These are phyloP conservation scores for Aspergillus sparsus DNA, from an alignment of 495 filamentous ascomycete species.

Conservation along the genomic window DNA sequence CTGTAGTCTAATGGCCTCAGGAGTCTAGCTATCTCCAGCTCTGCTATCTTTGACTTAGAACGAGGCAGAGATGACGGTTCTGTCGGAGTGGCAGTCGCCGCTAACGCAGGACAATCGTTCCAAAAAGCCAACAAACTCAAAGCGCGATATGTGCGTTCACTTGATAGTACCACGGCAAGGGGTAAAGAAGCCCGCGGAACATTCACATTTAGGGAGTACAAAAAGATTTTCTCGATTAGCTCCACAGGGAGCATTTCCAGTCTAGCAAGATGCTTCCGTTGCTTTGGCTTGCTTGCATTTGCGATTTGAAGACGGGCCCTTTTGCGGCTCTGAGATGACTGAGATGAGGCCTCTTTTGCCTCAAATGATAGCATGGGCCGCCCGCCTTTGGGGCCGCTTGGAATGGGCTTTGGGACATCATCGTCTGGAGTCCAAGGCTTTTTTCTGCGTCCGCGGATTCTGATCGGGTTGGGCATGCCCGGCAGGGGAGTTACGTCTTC, in stretches of 20 bases:
- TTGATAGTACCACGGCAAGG: slow-evolving; percentile 41
- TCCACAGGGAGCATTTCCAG: slow-evolving; percentile 56
- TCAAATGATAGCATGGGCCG: slow-evolving; percentile 24
- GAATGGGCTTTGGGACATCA: slow-evolving; percentile 17
- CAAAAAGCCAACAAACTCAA: slow-evolving; percentile 46
- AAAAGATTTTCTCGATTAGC: slow-evolving; percentile 55
- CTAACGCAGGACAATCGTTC: slow-evolving; percentile 27
- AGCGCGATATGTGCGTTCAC: slow-evolving; percentile 43
- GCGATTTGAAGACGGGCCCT: slow-evolving; percentile 19
- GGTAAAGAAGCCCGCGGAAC: slow-evolving; percentile 46
- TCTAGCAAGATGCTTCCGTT: slow-evolving; percentile 32
- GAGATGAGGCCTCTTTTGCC: slow-evolving; percentile 14
- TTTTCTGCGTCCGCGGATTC: slow-evolving; percentile 31
- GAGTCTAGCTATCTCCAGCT: slow-evolving; percentile 25
- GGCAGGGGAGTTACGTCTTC: not conserved
- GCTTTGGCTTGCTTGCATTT: slow-evolving; percentile 11
- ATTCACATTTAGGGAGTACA: slow-evolving; percentile 50
- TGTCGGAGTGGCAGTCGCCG: not conserved
- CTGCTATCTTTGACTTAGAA: not conserved
- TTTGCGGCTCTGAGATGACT: slow-evolving; percentile 16
- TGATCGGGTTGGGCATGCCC: slow-evolving; percentile 33
- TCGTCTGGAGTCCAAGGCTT: slow-evolving; percentile 10
- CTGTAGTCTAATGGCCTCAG: slow-evolving; percentile 39
- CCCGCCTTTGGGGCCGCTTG: slow-evolving; percentile 23
- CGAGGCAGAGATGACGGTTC: not conserved